Percentiles rank a stretch among this genome's conserved stretches.
These are phyloP conservation scores for Coniosporium tulheliwenetii DNA, from an alignment of 2,329 filamentous ascomycete genomes.

Conservation along the genomic window DNA sequence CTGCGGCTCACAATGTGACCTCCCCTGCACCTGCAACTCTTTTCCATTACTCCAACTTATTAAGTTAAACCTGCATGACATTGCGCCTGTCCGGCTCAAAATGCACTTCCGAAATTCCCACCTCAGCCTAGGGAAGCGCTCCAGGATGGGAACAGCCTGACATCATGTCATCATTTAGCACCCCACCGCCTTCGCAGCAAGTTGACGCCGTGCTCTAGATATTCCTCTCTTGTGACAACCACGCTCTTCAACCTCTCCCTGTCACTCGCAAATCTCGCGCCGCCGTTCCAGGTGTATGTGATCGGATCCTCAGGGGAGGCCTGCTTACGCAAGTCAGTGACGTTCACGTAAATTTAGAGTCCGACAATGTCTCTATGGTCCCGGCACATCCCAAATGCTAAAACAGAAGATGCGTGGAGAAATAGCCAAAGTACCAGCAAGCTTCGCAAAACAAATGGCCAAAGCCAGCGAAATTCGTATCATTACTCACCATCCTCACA, in stretches of 20 bases:
- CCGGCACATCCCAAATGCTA: background rate
- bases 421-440: no score
- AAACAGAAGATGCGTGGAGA: no score
- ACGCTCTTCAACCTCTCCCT: slow-evolving; percentile 46
- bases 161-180: background rate
- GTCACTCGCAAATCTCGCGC: slow-evolving; percentile 59
- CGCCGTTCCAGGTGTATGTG: slow-evolving; percentile 72
- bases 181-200: background rate
- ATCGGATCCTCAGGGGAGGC: slow-evolving; percentile 35
- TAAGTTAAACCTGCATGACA: no score
- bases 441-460: no score
- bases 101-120: no score
- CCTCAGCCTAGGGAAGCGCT: background rate
- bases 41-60: no score
- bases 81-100: no score
- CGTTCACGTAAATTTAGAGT: background rate
- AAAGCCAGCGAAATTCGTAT: no score
- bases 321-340: background rate
- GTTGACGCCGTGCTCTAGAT: slow-evolving; percentile 65
- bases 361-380: background rate
- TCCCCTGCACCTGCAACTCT: no score
- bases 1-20: no score
- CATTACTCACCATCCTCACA: slow-evolving; percentile 40
- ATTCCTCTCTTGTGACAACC: slow-evolving; percentile 75
- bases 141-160: background rate